Conservation (phyloP, 2,329 filamentous ascomycete genomes). For the Aspergillus novofumigatus region DNA sequence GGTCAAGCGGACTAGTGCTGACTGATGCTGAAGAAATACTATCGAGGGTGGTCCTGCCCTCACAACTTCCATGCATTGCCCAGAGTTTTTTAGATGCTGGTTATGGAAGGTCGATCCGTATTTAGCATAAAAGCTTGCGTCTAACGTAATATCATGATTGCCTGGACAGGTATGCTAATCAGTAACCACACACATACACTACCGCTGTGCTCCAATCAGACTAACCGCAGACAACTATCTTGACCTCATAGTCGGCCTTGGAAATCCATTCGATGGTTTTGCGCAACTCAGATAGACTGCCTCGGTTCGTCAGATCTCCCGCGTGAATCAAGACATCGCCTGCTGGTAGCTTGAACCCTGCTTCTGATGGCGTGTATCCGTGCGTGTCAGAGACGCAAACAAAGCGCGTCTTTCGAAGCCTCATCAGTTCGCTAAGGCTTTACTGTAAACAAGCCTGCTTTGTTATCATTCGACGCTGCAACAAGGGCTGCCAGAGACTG, state of each 20-base stretch:
- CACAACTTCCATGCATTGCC: constrained; percentile 44
- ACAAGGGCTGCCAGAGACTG: neutral
- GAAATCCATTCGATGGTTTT: constrained; percentile 52
- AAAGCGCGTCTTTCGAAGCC: constrained; percentile 46
- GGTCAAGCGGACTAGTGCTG: constrained; percentile 42
- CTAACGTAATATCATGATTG: constrained; percentile 56
- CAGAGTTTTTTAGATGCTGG: constrained; percentile 41
- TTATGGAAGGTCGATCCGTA: constrained; percentile 43
- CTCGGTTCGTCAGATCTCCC: constrained; percentile 56
- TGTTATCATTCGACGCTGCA: neutral
- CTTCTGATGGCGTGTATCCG: constrained; percentile 46
- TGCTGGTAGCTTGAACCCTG: constrained; percentile 48
- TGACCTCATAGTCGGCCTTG: constrained; percentile 50
- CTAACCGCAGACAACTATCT: constrained; percentile 53
- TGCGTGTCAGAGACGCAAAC: constrained; percentile 60
- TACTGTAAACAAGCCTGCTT: neutral
- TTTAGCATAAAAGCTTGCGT: constrained; percentile 44
- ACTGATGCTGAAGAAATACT: constrained; percentile 50
- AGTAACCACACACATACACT: neutral
- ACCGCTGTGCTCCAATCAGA: neutral
- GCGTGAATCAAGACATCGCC: constrained; percentile 59
- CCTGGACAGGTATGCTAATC: constrained; percentile 33
- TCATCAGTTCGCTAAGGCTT: constrained; percentile 2
- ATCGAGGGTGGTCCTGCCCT: constrained; percentile 39
- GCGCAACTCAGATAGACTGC: constrained; percentile 48